These are phyloP conservation scores for Termitomyces sp. DNA, from an alignment of 768 basidiomycete genomes.

Conservation along the genomic window DNA sequence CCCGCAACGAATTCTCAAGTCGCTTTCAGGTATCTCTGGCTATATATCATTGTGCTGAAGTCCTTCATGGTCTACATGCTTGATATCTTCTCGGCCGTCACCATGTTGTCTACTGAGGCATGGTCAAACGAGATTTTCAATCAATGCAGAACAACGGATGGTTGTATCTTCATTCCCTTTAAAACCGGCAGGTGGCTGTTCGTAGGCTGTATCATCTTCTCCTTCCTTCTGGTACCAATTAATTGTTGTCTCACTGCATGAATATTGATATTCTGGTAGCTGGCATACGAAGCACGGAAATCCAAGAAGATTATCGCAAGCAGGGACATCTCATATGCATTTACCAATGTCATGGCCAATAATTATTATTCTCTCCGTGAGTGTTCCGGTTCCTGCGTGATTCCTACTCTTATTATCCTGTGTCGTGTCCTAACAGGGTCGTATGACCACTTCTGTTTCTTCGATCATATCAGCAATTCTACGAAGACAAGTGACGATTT, in stretches of 20 bases:
- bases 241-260: not conserved
- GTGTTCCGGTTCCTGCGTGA: slow-evolving; percentile 21
- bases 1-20: not conserved
- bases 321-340: slow-evolving; percentile 95
- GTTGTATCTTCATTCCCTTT: slow-evolving; percentile 86
- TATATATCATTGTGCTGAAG: slow-evolving; percentile 91
- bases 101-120: slow-evolving; percentile 85
- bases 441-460: slow-evolving; percentile 98
- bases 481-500: slow-evolving; percentile 96
- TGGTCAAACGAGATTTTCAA: slow-evolving; percentile 93
- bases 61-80: slow-evolving; percentile 94
- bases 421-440: slow-evolving; percentile 48
- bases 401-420: slow-evolving; percentile 4
- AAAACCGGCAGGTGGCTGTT: slow-evolving; percentile 92
- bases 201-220: slow-evolving; percentile 96
- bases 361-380: slow-evolving; percentile 92
- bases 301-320: slow-evolving; percentile 91
- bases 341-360: slow-evolving; percentile 96
- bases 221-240: slow-evolving; percentile 81
- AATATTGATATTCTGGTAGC: slow-evolving; percentile 32
- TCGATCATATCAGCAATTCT: slow-evolving; percentile 92
- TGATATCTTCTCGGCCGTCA: slow-evolving; percentile 96
- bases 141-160: slow-evolving; percentile 53
- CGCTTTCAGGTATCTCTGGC: slow-evolving; percentile 73
- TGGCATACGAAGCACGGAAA: slow-evolving; percentile 90